Conservation (phyloP, 176 grass and related monocot species). For the Aegilops tauschii region DNA sequence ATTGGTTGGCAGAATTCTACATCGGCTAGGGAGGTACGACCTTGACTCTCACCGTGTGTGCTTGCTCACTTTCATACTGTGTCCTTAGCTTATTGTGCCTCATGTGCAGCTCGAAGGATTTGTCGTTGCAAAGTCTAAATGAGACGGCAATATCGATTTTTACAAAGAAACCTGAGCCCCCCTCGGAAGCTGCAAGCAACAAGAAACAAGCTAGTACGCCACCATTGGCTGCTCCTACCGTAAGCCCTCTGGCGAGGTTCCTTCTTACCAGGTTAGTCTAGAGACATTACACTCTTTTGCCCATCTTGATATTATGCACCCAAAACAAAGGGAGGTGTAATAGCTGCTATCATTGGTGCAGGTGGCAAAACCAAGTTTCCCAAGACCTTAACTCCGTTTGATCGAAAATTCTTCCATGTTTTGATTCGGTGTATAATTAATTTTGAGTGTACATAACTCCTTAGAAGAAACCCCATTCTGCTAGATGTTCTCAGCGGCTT, state of each 20-base stretch:
- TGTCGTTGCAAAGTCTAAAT: constrained; percentile 63
- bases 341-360: constrained; percentile 32
- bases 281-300: constrained; percentile 1
- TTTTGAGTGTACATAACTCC: constrained; percentile 80
- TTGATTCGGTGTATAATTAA: constrained; percentile 62
- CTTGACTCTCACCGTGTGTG: not conserved
- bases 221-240: constrained; percentile 54
- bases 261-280: constrained; percentile 80
- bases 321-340: constrained; percentile 11
- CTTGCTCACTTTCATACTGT: not conserved
- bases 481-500: constrained; percentile 17
- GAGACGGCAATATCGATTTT: constrained; percentile 57
- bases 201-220: constrained; percentile 54
- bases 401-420: constrained; percentile 30
- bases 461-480: constrained; percentile 14
- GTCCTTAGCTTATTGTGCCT: constrained; percentile 23
- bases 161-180: constrained; percentile 47
- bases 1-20: constrained; percentile 61
- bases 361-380: constrained; percentile 97
- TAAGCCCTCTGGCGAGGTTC: constrained; percentile 88
- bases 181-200: constrained; percentile 30
- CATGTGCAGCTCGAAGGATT: constrained; percentile 68
- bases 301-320: not conserved
- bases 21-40: constrained; percentile 63
- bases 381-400: constrained; percentile 89